A percentile compares a stretch with the other conserved stretches of the same genome.
Conservation (phyloP, 495 filamentous ascomycete genomes). For the Podospora pseudocomata region DNA sequence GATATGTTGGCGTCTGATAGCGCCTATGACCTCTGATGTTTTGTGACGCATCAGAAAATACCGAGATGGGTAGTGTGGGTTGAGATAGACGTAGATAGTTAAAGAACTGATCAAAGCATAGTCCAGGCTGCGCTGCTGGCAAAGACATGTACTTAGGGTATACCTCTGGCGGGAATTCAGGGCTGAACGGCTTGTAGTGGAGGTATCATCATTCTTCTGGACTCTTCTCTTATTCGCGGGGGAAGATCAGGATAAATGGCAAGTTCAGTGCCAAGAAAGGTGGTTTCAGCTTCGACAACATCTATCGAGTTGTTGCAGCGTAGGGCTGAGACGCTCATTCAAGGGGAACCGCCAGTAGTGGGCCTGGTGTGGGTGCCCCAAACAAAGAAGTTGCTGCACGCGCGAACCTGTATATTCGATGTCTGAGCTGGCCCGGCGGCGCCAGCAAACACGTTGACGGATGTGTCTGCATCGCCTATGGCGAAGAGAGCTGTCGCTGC, state of each 20-base stretch:
- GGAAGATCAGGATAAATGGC: neutral
- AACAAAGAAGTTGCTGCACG: neutral
- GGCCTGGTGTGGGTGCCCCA: neutral
- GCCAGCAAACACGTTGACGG: neutral
- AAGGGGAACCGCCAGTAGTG: neutral
- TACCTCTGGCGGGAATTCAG: no score
- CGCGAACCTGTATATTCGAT: neutral
- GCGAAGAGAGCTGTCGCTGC: neutral
- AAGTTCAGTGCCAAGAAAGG: neutral
- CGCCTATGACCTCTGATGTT: neutral
- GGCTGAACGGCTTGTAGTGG: neutral
- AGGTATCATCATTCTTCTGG: neutral
- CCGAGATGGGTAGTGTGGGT: neutral
- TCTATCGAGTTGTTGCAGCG: neutral
- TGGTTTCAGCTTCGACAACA: neutral
- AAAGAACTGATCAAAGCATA: neutral
- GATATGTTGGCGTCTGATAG: constrained; percentile 3
- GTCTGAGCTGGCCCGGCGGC: neutral
- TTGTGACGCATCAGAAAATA: neutral
- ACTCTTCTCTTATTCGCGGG: neutral
- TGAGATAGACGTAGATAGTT: neutral
- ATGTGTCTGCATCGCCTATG: neutral
- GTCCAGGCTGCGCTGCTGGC: neutral
- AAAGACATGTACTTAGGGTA: neutral
- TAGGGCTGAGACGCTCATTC: neutral